A percentile compares a stretch with the other conserved stretches of the same genome.
phyloP scores from a whole-genome alignment of 73 alveolate species.

The Effrenium voratum region DNA sequence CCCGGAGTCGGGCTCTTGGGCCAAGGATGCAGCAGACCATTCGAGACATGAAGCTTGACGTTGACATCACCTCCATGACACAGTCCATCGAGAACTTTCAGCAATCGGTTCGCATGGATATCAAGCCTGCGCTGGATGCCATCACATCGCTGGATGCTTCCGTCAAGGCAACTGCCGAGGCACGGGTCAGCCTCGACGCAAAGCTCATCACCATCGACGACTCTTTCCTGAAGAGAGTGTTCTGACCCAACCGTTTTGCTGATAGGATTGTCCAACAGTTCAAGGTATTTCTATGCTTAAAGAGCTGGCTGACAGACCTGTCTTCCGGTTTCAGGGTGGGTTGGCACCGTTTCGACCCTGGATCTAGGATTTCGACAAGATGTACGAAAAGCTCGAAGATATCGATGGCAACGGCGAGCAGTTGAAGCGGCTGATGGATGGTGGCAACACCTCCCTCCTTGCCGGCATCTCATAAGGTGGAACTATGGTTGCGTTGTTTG shows the following conservation, averaged over 20 bases:
- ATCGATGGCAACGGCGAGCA: not conserved
- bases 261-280: not conserved
- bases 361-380: not conserved
- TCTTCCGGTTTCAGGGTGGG: not conserved
- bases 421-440: not conserved
- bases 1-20: too few species aligned
- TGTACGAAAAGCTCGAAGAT: not conserved
- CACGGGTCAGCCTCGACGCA: not conserved
- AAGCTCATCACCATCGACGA: not conserved
- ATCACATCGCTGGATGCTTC: not conserved
- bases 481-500: too few species aligned
- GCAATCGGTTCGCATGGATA: too few species aligned
- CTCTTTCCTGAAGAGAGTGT: not conserved
- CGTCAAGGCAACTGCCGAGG: not conserved
- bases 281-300: not conserved
- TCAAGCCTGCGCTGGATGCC: not conserved
- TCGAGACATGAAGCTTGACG: not conserved
- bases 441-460: too few species aligned
- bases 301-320: not conserved
- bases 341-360: not conserved
- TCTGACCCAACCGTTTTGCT: not conserved
- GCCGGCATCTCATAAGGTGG: too few species aligned
- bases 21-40: too few species aligned
- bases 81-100: not conserved
- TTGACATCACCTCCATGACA: not conserved